phyloP scores from a whole-genome alignment of 345 rosid species.

The Lepidium aucheri region DNA sequence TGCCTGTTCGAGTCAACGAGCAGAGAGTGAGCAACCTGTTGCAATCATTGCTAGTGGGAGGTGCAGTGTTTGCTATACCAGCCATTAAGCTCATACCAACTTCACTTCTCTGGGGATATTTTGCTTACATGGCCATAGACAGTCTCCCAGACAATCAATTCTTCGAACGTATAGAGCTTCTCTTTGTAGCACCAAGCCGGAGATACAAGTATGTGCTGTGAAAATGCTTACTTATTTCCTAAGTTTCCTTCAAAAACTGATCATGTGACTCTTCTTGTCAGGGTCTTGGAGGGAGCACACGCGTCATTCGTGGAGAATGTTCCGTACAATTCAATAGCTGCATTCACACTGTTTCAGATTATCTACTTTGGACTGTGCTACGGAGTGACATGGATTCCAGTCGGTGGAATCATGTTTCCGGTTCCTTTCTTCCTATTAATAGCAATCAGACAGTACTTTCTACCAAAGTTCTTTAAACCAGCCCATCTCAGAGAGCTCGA shows the following conservation, averaged over 20 bases:
- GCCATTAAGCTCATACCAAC: constrained; percentile 70
- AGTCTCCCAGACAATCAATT: constrained; percentile 86
- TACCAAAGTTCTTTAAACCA: constrained; percentile 49
- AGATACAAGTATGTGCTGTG: constrained; percentile 44
- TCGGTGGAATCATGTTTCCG: constrained; percentile 79
- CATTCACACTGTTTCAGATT: constrained; percentile 56
- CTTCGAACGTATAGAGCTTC: constrained; percentile 66
- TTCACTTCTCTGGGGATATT: constrained; percentile 82
- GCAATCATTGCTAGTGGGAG: constrained; percentile 61
- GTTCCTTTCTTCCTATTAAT: constrained; percentile 70
- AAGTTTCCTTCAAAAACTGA: not conserved
- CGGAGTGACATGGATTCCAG: constrained; percentile 78
- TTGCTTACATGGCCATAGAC: constrained; percentile 87
- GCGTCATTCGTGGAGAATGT: constrained; percentile 68
- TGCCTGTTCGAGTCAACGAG: constrained; percentile 79
- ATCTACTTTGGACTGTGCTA: constrained; percentile 54
- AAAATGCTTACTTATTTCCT: not conserved
- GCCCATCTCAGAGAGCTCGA: constrained; percentile 54
- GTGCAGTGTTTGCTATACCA: constrained; percentile 53
- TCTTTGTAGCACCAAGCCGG: constrained; percentile 49
- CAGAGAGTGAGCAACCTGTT: constrained; percentile 73
- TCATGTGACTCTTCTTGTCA: constrained; percentile 14
- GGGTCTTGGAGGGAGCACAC: constrained; percentile 62
- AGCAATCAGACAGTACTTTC: constrained; percentile 54
- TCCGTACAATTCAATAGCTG: constrained; percentile 40